Evolutionary conservation across 73 alveolate genomes (phyloP).

Genomic region (Symbiodinium pilosum): DNA sequence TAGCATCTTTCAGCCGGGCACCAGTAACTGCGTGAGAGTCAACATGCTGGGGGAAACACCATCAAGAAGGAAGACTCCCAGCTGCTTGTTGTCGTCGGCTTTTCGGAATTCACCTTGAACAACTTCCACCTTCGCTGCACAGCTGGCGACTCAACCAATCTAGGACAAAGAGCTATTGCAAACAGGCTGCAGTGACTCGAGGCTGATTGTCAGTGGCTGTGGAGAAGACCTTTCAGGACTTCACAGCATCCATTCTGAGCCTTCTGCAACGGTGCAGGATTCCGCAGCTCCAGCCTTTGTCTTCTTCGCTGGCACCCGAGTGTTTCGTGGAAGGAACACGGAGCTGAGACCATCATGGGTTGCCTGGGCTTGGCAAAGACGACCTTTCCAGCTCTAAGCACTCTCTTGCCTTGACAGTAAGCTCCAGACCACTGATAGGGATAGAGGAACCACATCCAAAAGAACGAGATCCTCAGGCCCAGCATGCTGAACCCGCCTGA

Average conservation of each 20-base stretch:
- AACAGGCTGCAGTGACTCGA: slow-evolving; percentile 95
- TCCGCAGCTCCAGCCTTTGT: slow-evolving; percentile 39
- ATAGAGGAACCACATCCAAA: slow-evolving; percentile 99
- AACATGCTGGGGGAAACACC: neutral
- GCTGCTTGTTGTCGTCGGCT: slow-evolving; percentile 98
- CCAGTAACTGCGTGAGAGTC: neutral
- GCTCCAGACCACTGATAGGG: slow-evolving; percentile 97
- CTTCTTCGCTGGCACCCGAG: slow-evolving; percentile 99
- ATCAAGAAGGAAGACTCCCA: slow-evolving; percentile 97
- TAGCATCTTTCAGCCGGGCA: slow-evolving; percentile 76
- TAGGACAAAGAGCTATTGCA: no score
- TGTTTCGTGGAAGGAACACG: slow-evolving; percentile 98
- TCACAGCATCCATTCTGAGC: neutral
- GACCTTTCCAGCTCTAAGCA: neutral
- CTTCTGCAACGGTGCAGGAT: neutral
- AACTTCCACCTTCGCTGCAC: slow-evolving; percentile 96
- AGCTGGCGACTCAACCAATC: no score
- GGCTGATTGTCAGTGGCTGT: slow-evolving; percentile 99
- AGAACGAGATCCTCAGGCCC: slow-evolving; percentile 95
- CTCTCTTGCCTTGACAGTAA: neutral
- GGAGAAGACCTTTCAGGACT: slow-evolving; percentile 97
- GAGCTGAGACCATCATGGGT: slow-evolving; percentile 99
- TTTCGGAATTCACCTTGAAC: slow-evolving; percentile 99
- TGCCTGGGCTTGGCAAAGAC: slow-evolving; percentile 80
- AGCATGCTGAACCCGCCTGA: no score